Percentiles rank a stretch among this genome's conserved stretches.
Evolutionary conservation across 441 rosid species (phyloP).

Genomic region (Adansonia madagascariensis): DNA sequence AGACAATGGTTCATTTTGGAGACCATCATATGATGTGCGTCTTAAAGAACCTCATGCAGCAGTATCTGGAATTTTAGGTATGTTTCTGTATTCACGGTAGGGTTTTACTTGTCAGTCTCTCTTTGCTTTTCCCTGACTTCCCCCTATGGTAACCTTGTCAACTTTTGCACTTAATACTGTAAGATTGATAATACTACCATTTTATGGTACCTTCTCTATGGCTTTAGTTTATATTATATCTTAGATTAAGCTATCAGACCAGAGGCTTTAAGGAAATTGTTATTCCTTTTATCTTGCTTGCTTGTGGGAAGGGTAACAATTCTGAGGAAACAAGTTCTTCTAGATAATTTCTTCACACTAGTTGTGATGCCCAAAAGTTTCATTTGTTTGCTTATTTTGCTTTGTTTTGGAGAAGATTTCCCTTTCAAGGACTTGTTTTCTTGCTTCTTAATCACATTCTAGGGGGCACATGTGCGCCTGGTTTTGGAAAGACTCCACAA

Average conservation of each 20-base stretch:
- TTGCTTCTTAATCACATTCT: slow-evolving; percentile 20
- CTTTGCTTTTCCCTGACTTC: not conserved
- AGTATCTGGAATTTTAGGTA: slow-evolving; percentile 51
- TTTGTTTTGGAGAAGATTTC: not conserved
- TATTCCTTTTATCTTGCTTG: not conserved
- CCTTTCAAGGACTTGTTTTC: slow-evolving; percentile 10
- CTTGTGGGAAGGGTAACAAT: not conserved
- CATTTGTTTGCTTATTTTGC: not conserved
- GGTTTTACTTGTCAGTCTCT: too few relatives aligned
- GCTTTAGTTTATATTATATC: not conserved
- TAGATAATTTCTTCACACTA: not conserved
- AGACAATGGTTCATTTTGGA: slow-evolving; percentile 42
- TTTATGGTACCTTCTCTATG: not conserved
- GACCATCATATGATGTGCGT: slow-evolving; percentile 60
- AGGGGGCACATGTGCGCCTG: slow-evolving; percentile 72
- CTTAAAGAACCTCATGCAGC: slow-evolving; percentile 74
- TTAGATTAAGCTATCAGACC: not conserved
- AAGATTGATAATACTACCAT: not conserved
- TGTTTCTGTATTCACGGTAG: too few relatives aligned
- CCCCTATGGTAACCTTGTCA: not conserved
- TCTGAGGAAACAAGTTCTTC: not conserved
- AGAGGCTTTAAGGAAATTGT: not conserved
- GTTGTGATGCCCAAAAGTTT: not conserved
- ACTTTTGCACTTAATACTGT: not conserved
- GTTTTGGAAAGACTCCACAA: slow-evolving; percentile 44